phyloP scores from a whole-genome alignment of 2,329 filamentous ascomycete genomes.

The Xylaria sp. region DNA sequence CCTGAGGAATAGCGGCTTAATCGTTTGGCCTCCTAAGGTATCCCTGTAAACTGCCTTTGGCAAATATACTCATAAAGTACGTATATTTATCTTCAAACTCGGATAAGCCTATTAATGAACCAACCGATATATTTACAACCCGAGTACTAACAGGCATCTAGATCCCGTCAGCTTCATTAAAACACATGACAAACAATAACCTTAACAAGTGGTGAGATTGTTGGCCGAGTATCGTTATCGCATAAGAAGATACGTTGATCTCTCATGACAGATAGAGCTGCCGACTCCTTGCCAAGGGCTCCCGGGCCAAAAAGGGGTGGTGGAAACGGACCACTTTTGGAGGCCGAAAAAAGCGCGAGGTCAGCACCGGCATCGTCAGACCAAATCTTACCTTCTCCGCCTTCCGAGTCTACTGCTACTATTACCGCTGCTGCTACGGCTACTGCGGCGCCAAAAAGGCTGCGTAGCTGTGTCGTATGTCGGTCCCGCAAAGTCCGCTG shows the following conservation, averaged over 20 bases:
- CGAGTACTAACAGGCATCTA: neutral
- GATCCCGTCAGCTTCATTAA: constrained; percentile 1
- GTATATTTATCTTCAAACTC: neutral
- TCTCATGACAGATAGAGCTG: constrained; percentile 16
- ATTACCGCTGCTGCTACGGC: neutral
- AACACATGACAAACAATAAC: constrained; percentile 2
- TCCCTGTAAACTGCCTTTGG: neutral
- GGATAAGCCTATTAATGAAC: neutral
- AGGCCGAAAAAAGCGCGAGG: constrained; percentile 43
- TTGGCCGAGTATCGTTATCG: neutral
- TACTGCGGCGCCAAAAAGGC: constrained; percentile 27
- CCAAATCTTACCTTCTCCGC: neutral
- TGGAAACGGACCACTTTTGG: constrained; percentile 21
- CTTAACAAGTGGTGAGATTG: neutral
- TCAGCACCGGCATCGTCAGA: neutral
- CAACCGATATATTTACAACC: neutral
- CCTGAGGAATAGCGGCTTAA: no score
- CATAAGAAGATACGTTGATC: neutral
- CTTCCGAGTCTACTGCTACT: neutral
- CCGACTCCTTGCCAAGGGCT: constrained; percentile 18
- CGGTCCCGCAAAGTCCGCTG: constrained; percentile 68
- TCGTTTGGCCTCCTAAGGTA: no score
- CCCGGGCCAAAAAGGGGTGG: neutral
- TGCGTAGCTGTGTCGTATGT: constrained; percentile 53
- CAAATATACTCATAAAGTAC: neutral